Base-by-base conservation (phyloP, 2,329 filamentous ascomycete genomes). In the Fusarium udum region DNA sequence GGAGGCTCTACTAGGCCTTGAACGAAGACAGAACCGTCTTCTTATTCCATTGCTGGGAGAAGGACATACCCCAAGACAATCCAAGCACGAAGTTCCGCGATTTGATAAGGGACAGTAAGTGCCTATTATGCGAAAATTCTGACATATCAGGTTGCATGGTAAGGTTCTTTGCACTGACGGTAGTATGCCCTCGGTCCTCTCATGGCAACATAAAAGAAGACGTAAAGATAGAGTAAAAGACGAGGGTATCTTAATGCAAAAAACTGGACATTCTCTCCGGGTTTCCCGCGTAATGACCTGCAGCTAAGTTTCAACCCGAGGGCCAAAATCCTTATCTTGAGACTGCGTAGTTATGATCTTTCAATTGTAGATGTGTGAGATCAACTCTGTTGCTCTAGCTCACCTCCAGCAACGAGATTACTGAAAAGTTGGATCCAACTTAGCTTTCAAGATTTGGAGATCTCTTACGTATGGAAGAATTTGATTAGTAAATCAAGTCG, bases 331-430 rank as follows among this genome's bases (percentile, higher is more conserved):
- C 9, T 28, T 0, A 22, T 9, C 15, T 46, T 13, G 28, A 24
- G 22, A 7, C 11, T 24, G 13, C 18, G 14, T 3, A 2, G 7
- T 18, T 11, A 18, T 18, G 46, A 15, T 15, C n/a, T 32, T 0
- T 24, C 10, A 22, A 1, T 2, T 18, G 15, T 24, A n/a, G 15
- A 7, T 7, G 3, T 3, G 4, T 31, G 0, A 16, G 14, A 48
- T 31, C 6, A 22, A 22, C 15, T 22, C 26, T 22, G 26, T 48
- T 16, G 14, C 14, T 22, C 13, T 22, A 22, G 45, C 45, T 28
- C 0, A 11, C 0, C 9, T 48, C 28, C 18, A 28, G 13, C 13
- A 22, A 48, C 14, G 26, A 12, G 26, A 48, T 1, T 2, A 11
- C 2, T 10, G 18, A 28, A 1, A 26, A 32, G 13, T 32, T 32